Percentiles rank a stretch among this genome's conserved stretches.
Conservation (phyloP, 768 basidiomycete genomes). For the Strobilomyces confusus region DNA sequence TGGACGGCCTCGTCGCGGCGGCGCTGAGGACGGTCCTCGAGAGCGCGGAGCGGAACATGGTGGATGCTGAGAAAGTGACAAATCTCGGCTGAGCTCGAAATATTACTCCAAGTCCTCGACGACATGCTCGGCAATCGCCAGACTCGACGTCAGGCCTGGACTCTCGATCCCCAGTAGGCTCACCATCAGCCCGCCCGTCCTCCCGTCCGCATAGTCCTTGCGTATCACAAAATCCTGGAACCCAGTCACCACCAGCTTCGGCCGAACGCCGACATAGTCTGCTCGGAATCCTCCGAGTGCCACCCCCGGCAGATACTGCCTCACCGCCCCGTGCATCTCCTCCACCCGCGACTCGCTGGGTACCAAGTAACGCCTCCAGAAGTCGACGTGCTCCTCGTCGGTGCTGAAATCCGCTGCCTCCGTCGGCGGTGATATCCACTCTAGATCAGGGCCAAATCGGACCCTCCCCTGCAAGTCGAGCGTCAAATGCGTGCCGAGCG, state of each 20-base stretch:
- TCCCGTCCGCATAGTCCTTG: constrained; percentile 52
- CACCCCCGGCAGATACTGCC: constrained; percentile 66
- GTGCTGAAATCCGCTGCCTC: constrained; percentile 23
- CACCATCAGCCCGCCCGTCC: constrained; percentile 49
- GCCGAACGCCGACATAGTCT: constrained; percentile 83
- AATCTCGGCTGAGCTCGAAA: constrained; percentile 23
- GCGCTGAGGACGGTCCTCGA: constrained; percentile 45
- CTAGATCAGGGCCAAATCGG: constrained; percentile 89
- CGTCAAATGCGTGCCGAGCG: constrained; percentile 89
- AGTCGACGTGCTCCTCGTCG: constrained; percentile 54
- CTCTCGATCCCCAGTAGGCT: constrained; percentile 89
- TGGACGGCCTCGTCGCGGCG: constrained; percentile 41
- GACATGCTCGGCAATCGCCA: constrained; percentile 84
- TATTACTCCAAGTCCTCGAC: constrained; percentile 47
- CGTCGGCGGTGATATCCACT: constrained; percentile 68
- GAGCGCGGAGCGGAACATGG: constrained; percentile 69
- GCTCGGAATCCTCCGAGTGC: constrained; percentile 57
- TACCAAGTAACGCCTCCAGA: constrained; percentile 67
- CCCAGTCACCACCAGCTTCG: constrained; percentile 79
- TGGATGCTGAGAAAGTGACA: constrained; percentile 31
- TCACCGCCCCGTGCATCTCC: constrained; percentile 72
- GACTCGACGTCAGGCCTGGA: constrained; percentile 82
- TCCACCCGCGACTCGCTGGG: constrained; percentile 58
- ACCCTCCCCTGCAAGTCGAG: constrained; percentile 81
- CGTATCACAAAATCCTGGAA: constrained; percentile 85